phyloP scores from a whole-genome alignment of 768 basidiomycete genomes.

The Termitomyces sp. region DNA sequence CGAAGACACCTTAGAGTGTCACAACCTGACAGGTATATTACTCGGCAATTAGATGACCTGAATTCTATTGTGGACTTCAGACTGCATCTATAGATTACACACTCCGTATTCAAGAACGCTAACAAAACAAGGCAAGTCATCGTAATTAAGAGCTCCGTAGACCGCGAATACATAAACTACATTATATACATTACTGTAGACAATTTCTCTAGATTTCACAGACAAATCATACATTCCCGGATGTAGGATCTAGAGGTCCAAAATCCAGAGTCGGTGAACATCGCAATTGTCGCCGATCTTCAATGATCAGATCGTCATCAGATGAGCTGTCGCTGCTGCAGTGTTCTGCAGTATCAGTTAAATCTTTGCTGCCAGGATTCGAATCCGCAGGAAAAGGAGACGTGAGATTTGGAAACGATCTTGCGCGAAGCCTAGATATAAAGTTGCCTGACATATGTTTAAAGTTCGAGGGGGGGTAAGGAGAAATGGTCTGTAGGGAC shows the following conservation, averaged over 20 bases:
- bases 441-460: slow-evolving; percentile 24
- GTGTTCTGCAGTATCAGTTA: slow-evolving; percentile 24
- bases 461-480: not conserved
- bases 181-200: not conserved
- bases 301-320: slow-evolving; percentile 29
- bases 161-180: not conserved
- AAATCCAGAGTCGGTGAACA: slow-evolving; percentile 1
- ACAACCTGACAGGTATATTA: too few relatives aligned
- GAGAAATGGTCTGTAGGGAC: not conserved
- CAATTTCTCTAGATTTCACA: too few relatives aligned
- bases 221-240: slow-evolving; percentile 1
- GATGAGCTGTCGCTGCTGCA: slow-evolving; percentile 64
- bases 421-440: slow-evolving; percentile 35
- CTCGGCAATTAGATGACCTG: too few relatives aligned
- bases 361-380: slow-evolving; percentile 15
- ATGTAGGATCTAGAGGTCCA: not conserved
- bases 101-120: not conserved
- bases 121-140: not conserved
- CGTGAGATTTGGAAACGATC: slow-evolving; percentile 38
- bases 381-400: slow-evolving; percentile 26
- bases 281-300: slow-evolving; percentile 13
- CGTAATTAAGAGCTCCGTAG: not conserved
- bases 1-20: too few relatives aligned
- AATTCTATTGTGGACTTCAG: too few relatives aligned
- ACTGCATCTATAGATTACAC: not conserved